Base-by-base conservation (phyloP, 306 rosid genomes). In the Prunus kanzakura region DNA sequence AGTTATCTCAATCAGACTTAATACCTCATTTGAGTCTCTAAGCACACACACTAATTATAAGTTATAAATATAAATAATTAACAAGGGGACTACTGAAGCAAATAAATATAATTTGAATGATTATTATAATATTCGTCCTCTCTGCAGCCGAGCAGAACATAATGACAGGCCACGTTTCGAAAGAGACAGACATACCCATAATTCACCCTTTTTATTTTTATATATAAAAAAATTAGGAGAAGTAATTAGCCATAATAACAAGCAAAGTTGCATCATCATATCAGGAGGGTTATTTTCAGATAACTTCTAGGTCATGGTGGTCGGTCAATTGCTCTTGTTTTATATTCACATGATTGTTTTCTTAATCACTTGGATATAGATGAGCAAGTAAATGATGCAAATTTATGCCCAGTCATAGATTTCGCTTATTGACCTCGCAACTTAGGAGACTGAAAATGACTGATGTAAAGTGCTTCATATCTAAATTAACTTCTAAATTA, bases 341-440 rank as follows among this genome's bases (percentile, higher is more conserved):
- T n/a, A 19, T 19, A 62, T 61, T 74, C 19, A 35, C 15, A 27
- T 61, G 69, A 58, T 45, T 15, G 76, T 72, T 38, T 58, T 57
- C 67, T 22, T 46, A 2, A 22, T 20, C 16, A 11, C 8, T 32
- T 50, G 32, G 56, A 56, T 72, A 38, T 12, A 15, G 8, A 38
- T 46, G 25, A 41, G 46, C 45, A 74, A 76, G 54, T 47, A 38
- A 76, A 81, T 81, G 70, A 55, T 76, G 78, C 38, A 38, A 71
- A 76, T 54, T 14, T 23, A 3, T 41, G 69, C 47, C 3, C 6
- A 20, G 50, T 63, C 74, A 47, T 67, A 20, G 11, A 60, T 50
- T 66, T 75, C 74, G 74, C 73, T 20, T 81, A 65, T 71, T 77
- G 84, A 81, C 80, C 67, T 64, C 25, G 67, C 78, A 76, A 66